Conservation (phyloP, 2,329 filamentous ascomycete species). For the Pseudogymnoascus sp. region DNA sequence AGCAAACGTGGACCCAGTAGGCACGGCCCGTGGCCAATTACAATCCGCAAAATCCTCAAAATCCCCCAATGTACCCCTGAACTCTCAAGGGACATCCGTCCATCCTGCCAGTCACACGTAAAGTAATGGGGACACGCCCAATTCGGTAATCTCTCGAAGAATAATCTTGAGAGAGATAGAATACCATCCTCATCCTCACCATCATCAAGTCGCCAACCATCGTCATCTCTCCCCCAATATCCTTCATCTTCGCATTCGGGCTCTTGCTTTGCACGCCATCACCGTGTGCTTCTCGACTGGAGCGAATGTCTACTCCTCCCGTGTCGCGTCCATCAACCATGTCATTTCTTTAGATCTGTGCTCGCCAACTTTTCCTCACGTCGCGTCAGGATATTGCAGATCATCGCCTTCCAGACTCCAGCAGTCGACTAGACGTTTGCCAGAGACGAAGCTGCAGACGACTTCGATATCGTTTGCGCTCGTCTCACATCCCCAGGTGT, state of each 20-base stretch:
- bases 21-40: neutral
- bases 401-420: constrained; percentile 5
- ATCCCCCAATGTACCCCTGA: constrained; percentile 3
- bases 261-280: constrained; percentile 13
- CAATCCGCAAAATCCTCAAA: neutral
- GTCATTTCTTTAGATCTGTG: constrained; percentile 24
- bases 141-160: neutral
- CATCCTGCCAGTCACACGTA: constrained; percentile 4
- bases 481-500: constrained; percentile 48
- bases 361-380: constrained; percentile 11
- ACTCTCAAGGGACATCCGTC: neutral
- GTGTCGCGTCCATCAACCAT: constrained; percentile 18
- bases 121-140: constrained; percentile 3
- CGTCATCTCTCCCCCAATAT: neutral
- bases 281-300: constrained; percentile 20
- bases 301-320: constrained; percentile 20
- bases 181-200: neutral
- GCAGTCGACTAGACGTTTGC: constrained; percentile 12
- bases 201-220: neutral
- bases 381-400: constrained; percentile 9
- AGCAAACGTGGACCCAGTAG: neutral
- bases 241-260: neutral
- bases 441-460: constrained; percentile 48
- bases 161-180: neutral
- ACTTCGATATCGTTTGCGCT: constrained; percentile 51